Conservation (phyloP, 2,329 filamentous ascomycete genomes). For the Aspergillus tubingensis region DNA sequence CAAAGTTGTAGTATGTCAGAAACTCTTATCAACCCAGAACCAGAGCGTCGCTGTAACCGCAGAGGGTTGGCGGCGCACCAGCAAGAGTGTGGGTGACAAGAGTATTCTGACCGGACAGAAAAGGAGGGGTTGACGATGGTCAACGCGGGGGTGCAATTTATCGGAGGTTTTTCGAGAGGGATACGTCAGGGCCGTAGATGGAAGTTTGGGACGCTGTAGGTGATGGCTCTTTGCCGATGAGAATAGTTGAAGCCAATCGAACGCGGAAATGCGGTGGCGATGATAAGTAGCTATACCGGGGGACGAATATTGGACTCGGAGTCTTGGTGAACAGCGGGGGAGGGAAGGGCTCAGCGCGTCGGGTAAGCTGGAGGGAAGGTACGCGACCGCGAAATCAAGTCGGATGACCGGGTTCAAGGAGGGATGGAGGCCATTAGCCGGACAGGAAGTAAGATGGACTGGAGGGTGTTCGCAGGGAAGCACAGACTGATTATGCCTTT, state of each 20-base stretch:
- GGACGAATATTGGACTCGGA: conserved; percentile 16
- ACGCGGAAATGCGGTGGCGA: conserved; percentile 24
- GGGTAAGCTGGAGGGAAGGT: conserved; percentile 4
- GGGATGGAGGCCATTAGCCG: conserved; percentile 4
- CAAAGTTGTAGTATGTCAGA: conserved; percentile 36
- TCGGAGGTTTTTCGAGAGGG: neutral
- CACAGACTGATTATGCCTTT: conserved; percentile 1
- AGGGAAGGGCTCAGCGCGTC: conserved; percentile 2
- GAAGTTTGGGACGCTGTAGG: neutral
- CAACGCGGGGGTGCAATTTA: conserved; percentile 19
- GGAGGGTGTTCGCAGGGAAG: neutral
- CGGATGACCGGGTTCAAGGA: neutral
- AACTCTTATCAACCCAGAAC: conserved; percentile 57
- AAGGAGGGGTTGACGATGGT: conserved; percentile 14
- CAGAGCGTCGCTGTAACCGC: conserved; percentile 89
- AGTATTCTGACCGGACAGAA: conserved; percentile 25
- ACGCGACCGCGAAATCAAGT: conserved; percentile 17
- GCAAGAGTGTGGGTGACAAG: conserved; percentile 61
- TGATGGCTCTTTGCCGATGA: neutral
- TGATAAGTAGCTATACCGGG: conserved; percentile 14
- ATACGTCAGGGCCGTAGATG: neutral
- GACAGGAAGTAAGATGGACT: neutral
- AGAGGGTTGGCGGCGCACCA: conserved; percentile 72
- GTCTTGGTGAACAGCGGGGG: conserved; percentile 3
- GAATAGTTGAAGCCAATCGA: conserved; percentile 1